Base-by-base conservation (phyloP, 139 green algal genomes). In the Pleodorina starrii region DNA sequence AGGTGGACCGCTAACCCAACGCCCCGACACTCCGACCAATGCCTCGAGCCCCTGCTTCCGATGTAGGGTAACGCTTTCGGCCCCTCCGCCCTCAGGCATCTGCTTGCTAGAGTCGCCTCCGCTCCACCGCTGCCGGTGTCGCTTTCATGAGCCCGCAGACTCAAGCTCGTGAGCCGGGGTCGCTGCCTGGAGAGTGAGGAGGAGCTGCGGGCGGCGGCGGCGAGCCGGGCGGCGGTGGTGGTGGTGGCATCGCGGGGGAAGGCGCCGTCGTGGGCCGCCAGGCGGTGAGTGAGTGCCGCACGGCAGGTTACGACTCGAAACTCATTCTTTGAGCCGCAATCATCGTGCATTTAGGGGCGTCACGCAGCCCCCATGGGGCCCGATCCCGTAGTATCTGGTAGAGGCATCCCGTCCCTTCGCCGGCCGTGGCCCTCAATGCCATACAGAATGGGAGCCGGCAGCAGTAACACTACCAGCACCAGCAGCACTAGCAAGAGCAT, bases 121-220 rank as follows among this genome's bases (percentile, higher is more conserved):
- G 25, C 29, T 38, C 32, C 27, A n/a, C 63, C 35, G 29, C 63
- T 10, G 27, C 63, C 5, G 21, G n/a, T 38, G 29, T n/a, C 69
- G 48, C 69, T n/a, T 46, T 48, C 48, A 17, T 29, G 32, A 25
- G 2, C 1, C 66, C 35, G 36, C 74, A 82, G 74, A 27, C 35
- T 82, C 25, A 82, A 82, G 46, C 74, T 82, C 12, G 74, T 82
- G 27, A 36, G 44, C 44, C 74, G 74, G 44, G 42, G 74, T 3
- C 74, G 74, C 44, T 63, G 44, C 25, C 74, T 82, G 74, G 74
- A 82, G 25, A 35, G 27, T 21, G 74, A 82, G 44, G 74, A 82
- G n/a, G 12, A 82, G 74, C 74, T 82, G 29, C 44, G 44, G 44
- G 29, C 17, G 25, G 74, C 74, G n/a, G 74, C 46, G 27, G 74